phyloP scores from a whole-genome alignment of 192 early-diverging fungal species.

The Endogone sp. region DNA sequence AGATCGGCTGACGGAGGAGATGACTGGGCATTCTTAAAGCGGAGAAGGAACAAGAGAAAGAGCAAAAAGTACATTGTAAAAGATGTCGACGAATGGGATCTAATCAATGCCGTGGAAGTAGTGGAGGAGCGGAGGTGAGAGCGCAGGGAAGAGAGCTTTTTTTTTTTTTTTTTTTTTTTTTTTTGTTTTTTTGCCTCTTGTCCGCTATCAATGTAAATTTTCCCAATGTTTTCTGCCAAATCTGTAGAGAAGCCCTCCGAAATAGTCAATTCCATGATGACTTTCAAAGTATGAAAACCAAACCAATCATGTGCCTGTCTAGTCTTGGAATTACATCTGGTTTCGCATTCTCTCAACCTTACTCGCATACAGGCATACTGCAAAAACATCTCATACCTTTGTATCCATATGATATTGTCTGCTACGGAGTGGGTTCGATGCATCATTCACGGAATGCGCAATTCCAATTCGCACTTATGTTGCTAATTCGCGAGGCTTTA shows the following conservation, averaged over 20 bases:
- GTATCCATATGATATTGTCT: slow-evolving; percentile 19
- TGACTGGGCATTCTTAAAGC: background rate
- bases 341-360: too few relatives aligned
- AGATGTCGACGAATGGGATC: background rate
- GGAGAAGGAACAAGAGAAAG: background rate
- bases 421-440: slow-evolving; percentile 35
- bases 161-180: too few relatives aligned
- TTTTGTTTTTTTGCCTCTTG: too few relatives aligned
- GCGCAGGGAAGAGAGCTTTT: background rate
- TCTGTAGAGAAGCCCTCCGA: background rate
- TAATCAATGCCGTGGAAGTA: background rate
- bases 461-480: slow-evolving; percentile 28
- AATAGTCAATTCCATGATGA: background rate
- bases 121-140: background rate
- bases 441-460: slow-evolving; percentile 27
- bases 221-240: background rate
- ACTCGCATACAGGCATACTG: background rate
- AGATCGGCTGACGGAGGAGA: background rate
- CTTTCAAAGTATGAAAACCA: background rate
- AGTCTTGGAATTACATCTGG: too few relatives aligned
- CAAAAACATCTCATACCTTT: background rate
- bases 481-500: slow-evolving; percentile 18
- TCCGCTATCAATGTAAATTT: background rate
- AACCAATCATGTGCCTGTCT: too few relatives aligned
- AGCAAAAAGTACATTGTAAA: background rate